A percentile compares a stretch with the other conserved stretches of the same genome.
Evolutionary conservation across 129 eudicot genomes (phyloP).

Genomic region (Ambrosia trifida): DNA sequence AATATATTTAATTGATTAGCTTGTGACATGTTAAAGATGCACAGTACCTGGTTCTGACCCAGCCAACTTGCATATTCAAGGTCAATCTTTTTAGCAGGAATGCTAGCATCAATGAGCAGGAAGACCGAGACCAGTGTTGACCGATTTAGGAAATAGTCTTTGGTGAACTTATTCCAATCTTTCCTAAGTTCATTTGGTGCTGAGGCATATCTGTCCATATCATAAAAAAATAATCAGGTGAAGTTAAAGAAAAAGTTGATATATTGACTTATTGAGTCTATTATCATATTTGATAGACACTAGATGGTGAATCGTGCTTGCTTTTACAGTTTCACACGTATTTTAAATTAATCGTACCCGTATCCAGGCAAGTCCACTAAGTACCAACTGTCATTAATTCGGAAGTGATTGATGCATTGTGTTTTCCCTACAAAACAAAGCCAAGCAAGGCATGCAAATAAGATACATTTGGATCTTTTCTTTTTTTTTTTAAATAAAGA

Average conservation of each 20-base stretch:
- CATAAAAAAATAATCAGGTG: conserved; percentile 1
- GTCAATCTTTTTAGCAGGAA: conserved; percentile 83
- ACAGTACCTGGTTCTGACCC: conserved; percentile 76
- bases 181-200: conserved; percentile 75
- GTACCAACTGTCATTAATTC: conserved; percentile 89
- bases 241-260: neutral
- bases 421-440: conserved; percentile 73
- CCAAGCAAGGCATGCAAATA: conserved; percentile 10
- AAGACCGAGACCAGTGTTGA: conserved; percentile 79
- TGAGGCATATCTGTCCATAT: conserved; percentile 64
- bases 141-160: conserved; percentile 79
- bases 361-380: conserved; percentile 93
- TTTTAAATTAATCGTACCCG: conserved; percentile 47
- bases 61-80: conserved; percentile 96
- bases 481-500: neutral
- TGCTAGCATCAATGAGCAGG: conserved; percentile 93
- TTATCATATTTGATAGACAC: too few species aligned
- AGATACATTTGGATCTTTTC: neutral
- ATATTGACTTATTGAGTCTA: neutral
- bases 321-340: neutral
- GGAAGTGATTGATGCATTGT: conserved; percentile 97
- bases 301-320: too few species aligned
- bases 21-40: conserved; percentile 1
- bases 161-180: conserved; percentile 92
- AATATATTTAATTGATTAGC: too few species aligned